Percentiles rank a stretch among this genome's conserved stretches.
phyloP scores from a whole-genome alignment of 2,329 filamentous ascomycete species.

The Penicillium sclerotiorum region DNA sequence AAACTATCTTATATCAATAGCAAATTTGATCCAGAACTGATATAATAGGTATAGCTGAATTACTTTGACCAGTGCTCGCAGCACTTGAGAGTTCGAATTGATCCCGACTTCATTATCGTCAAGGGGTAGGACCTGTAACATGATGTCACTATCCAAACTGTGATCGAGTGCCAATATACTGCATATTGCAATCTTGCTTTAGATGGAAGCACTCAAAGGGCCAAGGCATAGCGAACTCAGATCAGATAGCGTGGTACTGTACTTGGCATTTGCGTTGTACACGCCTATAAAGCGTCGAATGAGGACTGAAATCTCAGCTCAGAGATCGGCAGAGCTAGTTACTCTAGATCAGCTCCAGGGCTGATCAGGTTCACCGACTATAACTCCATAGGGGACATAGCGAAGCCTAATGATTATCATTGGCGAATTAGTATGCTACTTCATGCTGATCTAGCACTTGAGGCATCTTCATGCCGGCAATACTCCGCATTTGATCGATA shows the following conservation, averaged over 20 bases:
- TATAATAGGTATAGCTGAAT: too few species aligned
- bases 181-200: neutral
- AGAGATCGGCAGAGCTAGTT: constrained; percentile 6
- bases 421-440: neutral
- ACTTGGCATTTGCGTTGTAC: constrained; percentile 1
- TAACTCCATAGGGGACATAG: too few species aligned
- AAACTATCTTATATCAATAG: too few species aligned
- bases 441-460: neutral
- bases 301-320: neutral
- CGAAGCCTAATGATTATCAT: too few species aligned
- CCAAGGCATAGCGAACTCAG: neutral
- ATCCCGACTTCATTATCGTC: neutral
- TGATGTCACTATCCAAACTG: constrained; percentile 15
- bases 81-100: too few species aligned
- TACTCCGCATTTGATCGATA: too few species aligned
- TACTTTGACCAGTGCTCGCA: too few species aligned
- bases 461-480: neutral
- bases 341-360: neutral
- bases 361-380: neutral
- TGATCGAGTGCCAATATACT: constrained; percentile 4
- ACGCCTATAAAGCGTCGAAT: neutral
- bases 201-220: neutral
- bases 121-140: neutral
- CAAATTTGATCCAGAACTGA: too few species aligned
- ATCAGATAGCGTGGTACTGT: neutral